Percentiles rank a stretch among this genome's conserved stretches.
phyloP scores from a whole-genome alignment of 371 early-diverging fungal genomes.

The Mucor lusitanicus region DNA sequence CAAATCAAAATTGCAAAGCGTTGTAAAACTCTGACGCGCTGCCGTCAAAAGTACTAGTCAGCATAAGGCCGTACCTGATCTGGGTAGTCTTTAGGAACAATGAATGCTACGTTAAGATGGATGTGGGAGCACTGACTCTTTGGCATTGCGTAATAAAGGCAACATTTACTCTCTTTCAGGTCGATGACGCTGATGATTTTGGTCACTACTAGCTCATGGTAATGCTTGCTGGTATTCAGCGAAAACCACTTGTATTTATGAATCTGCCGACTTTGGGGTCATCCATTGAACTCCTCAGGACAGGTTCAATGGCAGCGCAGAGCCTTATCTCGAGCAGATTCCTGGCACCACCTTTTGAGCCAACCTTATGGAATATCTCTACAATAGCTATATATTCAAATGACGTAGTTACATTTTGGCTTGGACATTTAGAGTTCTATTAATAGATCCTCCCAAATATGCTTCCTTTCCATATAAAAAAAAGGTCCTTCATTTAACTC shows the following conservation, averaged over 20 bases:
- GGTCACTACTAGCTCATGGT: conserved; percentile 39
- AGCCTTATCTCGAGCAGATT: too few relatives aligned
- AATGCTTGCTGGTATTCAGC: conserved; percentile 23
- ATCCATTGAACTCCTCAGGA: conserved; percentile 18
- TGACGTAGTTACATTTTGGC: not conserved
- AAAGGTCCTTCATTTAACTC: not conserved
- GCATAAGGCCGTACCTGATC: too few relatives aligned
- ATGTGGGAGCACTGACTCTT: too few relatives aligned
- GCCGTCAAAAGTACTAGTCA: too few relatives aligned
- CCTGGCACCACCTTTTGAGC: too few relatives aligned
- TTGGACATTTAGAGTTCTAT: not conserved
- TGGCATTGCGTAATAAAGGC: not conserved
- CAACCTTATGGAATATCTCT: not conserved
- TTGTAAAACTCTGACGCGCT: too few relatives aligned
- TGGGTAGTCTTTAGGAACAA: too few relatives aligned
- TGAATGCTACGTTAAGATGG: too few relatives aligned
- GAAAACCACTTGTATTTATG: conserved; percentile 36
- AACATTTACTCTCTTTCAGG: conserved; percentile 19
- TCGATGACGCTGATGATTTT: conserved; percentile 22
- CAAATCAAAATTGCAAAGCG: too few relatives aligned
- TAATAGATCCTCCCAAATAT: not conserved
- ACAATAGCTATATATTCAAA: not conserved
- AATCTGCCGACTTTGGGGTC: conserved; percentile 30
- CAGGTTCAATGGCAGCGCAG: not conserved
- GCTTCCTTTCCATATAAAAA: not conserved